phyloP scores from a whole-genome alignment of 2,329 filamentous ascomycete species.

The Teratosphaeria pseudoeucalypti region DNA sequence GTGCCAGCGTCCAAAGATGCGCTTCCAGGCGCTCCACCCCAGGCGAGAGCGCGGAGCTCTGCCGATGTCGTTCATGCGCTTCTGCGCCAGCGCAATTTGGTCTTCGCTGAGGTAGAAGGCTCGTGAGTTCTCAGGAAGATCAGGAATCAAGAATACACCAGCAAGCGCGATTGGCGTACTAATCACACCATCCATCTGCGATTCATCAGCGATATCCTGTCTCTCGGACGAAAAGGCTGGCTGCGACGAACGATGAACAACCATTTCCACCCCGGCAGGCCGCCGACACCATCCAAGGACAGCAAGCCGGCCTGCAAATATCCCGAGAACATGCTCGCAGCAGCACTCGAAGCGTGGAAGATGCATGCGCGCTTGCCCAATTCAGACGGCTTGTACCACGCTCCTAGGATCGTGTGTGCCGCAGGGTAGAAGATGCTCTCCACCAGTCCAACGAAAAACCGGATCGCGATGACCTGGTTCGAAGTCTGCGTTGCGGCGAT shows the following conservation, averaged over 20 bases:
- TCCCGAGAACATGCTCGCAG: conserved; percentile 40
- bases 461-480: conserved; percentile 36
- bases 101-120: conserved; percentile 37
- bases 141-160: conserved; percentile 40
- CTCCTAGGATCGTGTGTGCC: conserved; percentile 42
- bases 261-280: conserved; percentile 42
- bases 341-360: conserved; percentile 39
- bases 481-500: conserved; percentile 32
- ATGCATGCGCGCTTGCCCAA: conserved; percentile 44
- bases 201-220: background rate
- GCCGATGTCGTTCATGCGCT: conserved; percentile 30
- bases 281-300: conserved; percentile 34
- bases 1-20: conserved; percentile 54
- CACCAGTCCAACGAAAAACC: conserved; percentile 42
- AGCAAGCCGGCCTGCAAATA: conserved; percentile 48
- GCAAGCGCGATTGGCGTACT: conserved; percentile 42
- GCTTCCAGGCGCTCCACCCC: background rate
- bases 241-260: conserved; percentile 27
- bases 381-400: conserved; percentile 42
- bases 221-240: background rate
- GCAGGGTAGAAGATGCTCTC: conserved; percentile 30
- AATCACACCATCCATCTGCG: conserved; percentile 41
- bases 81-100: conserved; percentile 37
- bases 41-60: background rate
- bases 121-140: conserved; percentile 41